Base-by-base conservation (phyloP, 129 eudicot genomes). In the Centella asiatica region DNA sequence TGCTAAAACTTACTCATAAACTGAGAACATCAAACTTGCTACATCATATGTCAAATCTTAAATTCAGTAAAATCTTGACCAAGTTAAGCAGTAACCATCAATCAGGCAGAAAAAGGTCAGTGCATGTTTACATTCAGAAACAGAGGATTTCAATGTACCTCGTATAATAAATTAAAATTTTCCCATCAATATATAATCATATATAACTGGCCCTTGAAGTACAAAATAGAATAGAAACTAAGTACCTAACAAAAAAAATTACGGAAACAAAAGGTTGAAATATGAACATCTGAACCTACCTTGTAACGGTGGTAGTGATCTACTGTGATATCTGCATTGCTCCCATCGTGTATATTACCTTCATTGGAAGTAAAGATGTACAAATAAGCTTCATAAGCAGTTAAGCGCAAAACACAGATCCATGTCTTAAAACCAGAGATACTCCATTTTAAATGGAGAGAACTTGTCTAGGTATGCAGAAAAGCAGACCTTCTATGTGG, bases 251-350 rank as follows among this genome's bases (percentile, higher is more conserved):
- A 69, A 57, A 48, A 15, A 40, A 23, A 64, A 18, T 14, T 18
- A 44, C 32, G 39, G 62, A 36, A 37, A 48, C 71, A 64, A 19
- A 39, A 10, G 32, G 28, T 23, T 36, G 63, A 28, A 37, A 12
- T 64, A 14, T 53, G 26, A 47, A 45, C 36, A 65, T 44, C 26
- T 37, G 32, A 84, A n/a, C n/a, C n/a, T n/a, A n/a, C 95, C 95
- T 86, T 82, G 90, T 86, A 86, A 65, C 82, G 85, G 73, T 86
- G 77, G 65, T 86, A 86, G 56, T 86, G 95, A 72, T 86, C 90
- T 18, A 77, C 87, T 47, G 95, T 82, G 24, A 83, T 53, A 74
- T 72, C 85, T 48, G 84, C 95, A 37, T 64, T 58, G 65, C 78
- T 86, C 64, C 90, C 90, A 83, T 86, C 87, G 66, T 60, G 59